These are phyloP conservation scores for Glycyrrhiza uralensis DNA, from an alignment of 306 rosid species.

Conservation along the genomic window DNA sequence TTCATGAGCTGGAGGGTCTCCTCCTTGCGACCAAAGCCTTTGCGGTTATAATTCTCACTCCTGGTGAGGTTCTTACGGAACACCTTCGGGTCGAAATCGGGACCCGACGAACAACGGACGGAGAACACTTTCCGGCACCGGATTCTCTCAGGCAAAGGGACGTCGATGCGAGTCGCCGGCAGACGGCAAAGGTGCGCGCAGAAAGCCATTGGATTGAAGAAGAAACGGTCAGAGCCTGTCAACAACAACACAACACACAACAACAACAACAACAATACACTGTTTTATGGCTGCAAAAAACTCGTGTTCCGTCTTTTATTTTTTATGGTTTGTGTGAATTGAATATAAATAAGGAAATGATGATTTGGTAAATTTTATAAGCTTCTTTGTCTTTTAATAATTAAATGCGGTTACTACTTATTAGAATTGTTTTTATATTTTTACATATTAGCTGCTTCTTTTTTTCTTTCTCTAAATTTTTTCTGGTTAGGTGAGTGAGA, in stretches of 20 bases:
- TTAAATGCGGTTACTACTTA: neutral
- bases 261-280: no score
- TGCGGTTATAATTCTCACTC: slow-evolving; percentile 81
- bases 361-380: no score
- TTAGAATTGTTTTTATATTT: neutral
- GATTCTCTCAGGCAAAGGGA: slow-evolving; percentile 36
- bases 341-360: neutral
- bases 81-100: slow-evolving; percentile 78
- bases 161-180: slow-evolving; percentile 41
- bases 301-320: neutral
- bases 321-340: neutral
- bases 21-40: slow-evolving; percentile 84
- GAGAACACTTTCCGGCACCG: slow-evolving; percentile 48
- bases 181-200: slow-evolving; percentile 57
- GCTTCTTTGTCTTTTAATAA: neutral
- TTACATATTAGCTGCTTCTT: neutral
- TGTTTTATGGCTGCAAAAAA: neutral
- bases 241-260: neutral
- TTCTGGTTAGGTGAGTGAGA: neutral
- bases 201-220: slow-evolving; percentile 78
- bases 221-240: neutral
- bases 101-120: slow-evolving; percentile 58
- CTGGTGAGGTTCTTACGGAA: slow-evolving; percentile 88
- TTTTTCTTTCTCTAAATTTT: neutral
- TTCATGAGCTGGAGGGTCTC: slow-evolving; percentile 84